Base-by-base conservation (phyloP, 805 yeast species). In the Ogataea siamensis region DNA sequence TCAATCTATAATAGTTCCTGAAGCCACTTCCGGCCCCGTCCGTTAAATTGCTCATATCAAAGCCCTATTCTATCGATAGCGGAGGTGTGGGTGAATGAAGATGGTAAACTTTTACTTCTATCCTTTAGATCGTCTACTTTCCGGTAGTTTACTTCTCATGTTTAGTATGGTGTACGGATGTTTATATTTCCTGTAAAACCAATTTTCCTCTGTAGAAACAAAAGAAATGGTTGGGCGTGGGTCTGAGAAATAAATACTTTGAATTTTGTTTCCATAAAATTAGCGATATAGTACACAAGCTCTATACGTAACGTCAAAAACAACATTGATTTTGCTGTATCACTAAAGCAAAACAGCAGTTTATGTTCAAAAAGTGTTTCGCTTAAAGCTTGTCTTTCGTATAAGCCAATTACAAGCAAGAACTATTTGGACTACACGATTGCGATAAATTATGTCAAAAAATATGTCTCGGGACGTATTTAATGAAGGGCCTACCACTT, bases 401-500 rank as follows among this genome's bases (percentile, higher is more conserved):
- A 10, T 28, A 29, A 29, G 32, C 32, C 23, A 19, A 29, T 29
- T 19, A 31, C 34, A 24, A 36, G 19, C 19, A 36, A 24, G 22
- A 21, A 6, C 21, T 15, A 13, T 10, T n/a, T 19, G 20, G n/a
- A 15, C 10, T 34, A 14, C 25, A 13, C 7, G 17, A 25, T 18
- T 18, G 6, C 19, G n/a, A 20, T 13, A 28, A 22, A 28, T 7
- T 16, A 29, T 12, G n/a, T 23, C 12, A 6, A 10, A 7, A 13
- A 42, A 24, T 29, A 54, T 51, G 54, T 51, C 62, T 2, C 38
- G 54, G 16, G 66, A 63, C 32, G 66, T 63, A 14, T 76, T 74
- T 50, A 60, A 71, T 35, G 80, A 79, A 37, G 81, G 81, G 22
- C 80, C 81, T 32, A 74, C 80, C 39, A 73, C 80, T 20, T 76